phyloP scores from a whole-genome alignment of 2,329 filamentous ascomycete species.

The Penicillium sp. region DNA sequence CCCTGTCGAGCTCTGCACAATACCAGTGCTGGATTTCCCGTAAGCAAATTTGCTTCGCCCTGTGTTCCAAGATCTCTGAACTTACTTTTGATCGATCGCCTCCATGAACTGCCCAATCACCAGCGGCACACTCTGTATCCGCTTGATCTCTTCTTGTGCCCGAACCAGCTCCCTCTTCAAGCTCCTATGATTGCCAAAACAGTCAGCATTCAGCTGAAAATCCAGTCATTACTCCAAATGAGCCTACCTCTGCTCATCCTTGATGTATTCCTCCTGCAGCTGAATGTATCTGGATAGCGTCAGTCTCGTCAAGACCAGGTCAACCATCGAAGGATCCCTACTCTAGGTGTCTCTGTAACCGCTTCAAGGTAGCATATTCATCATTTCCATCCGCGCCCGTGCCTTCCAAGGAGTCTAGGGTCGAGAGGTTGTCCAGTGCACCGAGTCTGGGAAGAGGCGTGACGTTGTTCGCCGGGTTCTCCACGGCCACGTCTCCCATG shows the following conservation, averaged over 20 bases:
- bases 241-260: slow-evolving; percentile 87
- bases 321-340: slow-evolving; percentile 43
- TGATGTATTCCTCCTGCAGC: slow-evolving; percentile 99
- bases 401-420: slow-evolving; percentile 84
- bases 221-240: neutral
- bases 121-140: slow-evolving; percentile 94
- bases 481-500: slow-evolving; percentile 85
- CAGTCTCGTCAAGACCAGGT: slow-evolving; percentile 9
- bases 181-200: slow-evolving; percentile 53
- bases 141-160: slow-evolving; percentile 98
- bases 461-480: slow-evolving; percentile 68
- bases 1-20: slow-evolving; percentile 95
- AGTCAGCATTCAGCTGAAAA: slow-evolving; percentile 9
- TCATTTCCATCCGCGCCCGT: slow-evolving; percentile 74
- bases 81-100: slow-evolving; percentile 97
- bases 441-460: slow-evolving; percentile 75
- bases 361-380: slow-evolving; percentile 93
- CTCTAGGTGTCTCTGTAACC: slow-evolving; percentile 92
- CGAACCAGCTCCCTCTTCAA: slow-evolving; percentile 94
- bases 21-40: slow-evolving; percentile 65
- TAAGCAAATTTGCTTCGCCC: slow-evolving; percentile 3
- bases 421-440: slow-evolving; percentile 71
- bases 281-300: slow-evolving; percentile 68
- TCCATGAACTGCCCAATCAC: slow-evolving; percentile 99
- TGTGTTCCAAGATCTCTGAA: neutral